Evolutionary conservation across 2,329 filamentous ascomycete genomes (phyloP).

Genomic region (Ophiocordyceps polyrhachis-furcata): DNA sequence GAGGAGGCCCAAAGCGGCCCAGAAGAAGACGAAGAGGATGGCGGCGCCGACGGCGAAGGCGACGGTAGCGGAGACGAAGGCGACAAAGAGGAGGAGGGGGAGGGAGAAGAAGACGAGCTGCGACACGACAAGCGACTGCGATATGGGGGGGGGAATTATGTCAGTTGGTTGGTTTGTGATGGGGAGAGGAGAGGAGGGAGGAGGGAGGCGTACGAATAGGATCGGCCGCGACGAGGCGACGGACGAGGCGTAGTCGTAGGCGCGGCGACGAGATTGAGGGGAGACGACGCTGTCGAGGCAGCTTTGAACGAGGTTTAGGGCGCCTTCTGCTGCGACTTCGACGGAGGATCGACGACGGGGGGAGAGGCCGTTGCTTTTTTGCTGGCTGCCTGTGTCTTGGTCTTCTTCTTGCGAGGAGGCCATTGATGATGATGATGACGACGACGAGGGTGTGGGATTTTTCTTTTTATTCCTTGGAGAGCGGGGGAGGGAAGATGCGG

Average conservation of each 20-base stretch:
- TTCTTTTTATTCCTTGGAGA: background rate
- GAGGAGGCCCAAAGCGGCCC: conserved; percentile 45
- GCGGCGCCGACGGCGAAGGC: conserved; percentile 43
- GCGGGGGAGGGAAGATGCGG: background rate
- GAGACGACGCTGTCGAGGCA: conserved; percentile 34
- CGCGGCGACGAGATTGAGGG: conserved; percentile 38
- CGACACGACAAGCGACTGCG: conserved; percentile 47
- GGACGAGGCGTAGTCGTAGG: conserved; percentile 29
- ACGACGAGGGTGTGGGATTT: too few species aligned
- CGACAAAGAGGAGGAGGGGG: conserved; percentile 48
- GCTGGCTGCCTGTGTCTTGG: background rate
- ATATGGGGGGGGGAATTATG: too few species aligned
- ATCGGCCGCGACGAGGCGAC: conserved; percentile 49
- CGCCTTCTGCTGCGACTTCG: conserved; percentile 11
- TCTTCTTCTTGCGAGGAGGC: background rate
- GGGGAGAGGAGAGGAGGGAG: too few species aligned
- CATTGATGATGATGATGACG: background rate
- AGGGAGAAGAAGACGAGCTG: conserved; percentile 47
- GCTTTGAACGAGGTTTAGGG: conserved; percentile 20
- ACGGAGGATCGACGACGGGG: background rate
- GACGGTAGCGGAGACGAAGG: conserved; percentile 44
- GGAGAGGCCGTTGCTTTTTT: background rate
- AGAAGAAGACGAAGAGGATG: conserved; percentile 47
- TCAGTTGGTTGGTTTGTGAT: too few species aligned
- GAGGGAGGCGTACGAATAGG: conserved; percentile 49